Evolutionary conservation across 345 rosid genomes (phyloP), one percentile per base, ranked within the genome.

Genomic region (Cardamine occulta): DNA sequence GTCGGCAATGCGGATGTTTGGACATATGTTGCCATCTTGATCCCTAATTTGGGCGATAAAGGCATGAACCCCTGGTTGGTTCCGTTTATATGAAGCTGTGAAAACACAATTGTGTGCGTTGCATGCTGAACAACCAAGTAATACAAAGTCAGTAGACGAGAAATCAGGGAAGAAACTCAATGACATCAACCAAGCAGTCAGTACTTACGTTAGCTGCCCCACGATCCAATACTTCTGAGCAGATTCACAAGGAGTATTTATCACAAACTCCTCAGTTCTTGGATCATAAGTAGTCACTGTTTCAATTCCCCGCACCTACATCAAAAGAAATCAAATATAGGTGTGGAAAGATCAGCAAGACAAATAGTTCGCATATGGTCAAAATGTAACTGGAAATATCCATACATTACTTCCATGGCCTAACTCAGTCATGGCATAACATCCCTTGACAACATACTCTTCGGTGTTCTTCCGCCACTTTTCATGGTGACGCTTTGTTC

Each of bases 361-460:
- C 17, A 60, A n/a, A 44, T 45, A 64, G 26, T 52, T 19, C 6
- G 31, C 53, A 23, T 34, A 32, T 24, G 48, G 19, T 32, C 2
- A 40, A 64, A 56, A 34, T 47, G 56, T 18, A 19, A 73, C 24
- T 28, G 47, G n/a, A 79, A 55, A 18, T 15, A 80, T 57, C 52
- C 78, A 26, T 91, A 91, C 98, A 86, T 94, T 94, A 82, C 97
- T 94, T 83, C 98, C 98, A 82, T 94, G 98, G 61, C 98, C 98
- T 83, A 94, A 73, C 81, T 94, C 98, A 3, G 97, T 82, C 97
- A 94, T 94, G 2, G 98, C 91, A 82, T 91, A 94, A 81, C 98
- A 94, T 13, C 98, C 97, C 81, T 85, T 90, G 75, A 91, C 70
- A 56, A 72, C 77, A 70, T 75, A 88, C 65, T 83, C 85, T 75